A percentile compares a stretch with the other conserved stretches of the same genome.
These are phyloP conservation scores for Nakataea oryzae DNA, from an alignment of 2,329 filamentous ascomycete species.

Conservation along the genomic window DNA sequence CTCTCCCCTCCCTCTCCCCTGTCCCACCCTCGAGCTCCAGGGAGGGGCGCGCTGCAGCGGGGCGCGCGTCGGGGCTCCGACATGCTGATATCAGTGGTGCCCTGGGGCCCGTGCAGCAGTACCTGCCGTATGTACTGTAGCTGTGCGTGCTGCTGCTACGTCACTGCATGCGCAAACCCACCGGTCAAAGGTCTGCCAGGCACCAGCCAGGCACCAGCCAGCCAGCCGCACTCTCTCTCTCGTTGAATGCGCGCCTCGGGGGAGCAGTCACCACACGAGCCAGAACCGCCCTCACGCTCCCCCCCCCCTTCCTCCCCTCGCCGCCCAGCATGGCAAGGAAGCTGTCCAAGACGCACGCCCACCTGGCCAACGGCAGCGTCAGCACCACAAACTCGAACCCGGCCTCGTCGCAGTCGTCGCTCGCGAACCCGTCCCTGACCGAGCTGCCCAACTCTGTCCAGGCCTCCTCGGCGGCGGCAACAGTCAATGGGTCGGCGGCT, in stretches of 20 bases:
- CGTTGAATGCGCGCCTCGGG: background rate
- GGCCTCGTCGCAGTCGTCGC: background rate
- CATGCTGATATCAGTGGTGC: background rate
- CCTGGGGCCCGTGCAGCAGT: background rate
- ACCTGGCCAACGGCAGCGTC: background rate
- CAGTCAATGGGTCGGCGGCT: conserved; percentile 8
- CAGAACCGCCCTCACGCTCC: background rate
- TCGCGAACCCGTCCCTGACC: background rate
- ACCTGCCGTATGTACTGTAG: no score
- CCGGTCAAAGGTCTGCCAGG: no score
- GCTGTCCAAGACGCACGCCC: conserved; percentile 1
- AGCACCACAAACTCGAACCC: conserved; percentile 1
- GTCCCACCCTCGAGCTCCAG: no score
- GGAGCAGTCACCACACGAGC: background rate
- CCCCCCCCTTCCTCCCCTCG: background rate
- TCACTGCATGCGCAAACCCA: background rate
- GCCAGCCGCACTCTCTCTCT: no score
- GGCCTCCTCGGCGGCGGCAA: background rate
- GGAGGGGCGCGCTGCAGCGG: background rate
- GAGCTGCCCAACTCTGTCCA: background rate
- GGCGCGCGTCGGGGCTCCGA: background rate
- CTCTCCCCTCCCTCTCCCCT: no score
- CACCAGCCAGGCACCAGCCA: no score
- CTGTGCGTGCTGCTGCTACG: no score
- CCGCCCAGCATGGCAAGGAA: conserved; percentile 8